Evolutionary conservation across 805 yeast species (phyloP), one percentile per base, ranked within the genome.

Genomic region (Candida oleophila): DNA sequence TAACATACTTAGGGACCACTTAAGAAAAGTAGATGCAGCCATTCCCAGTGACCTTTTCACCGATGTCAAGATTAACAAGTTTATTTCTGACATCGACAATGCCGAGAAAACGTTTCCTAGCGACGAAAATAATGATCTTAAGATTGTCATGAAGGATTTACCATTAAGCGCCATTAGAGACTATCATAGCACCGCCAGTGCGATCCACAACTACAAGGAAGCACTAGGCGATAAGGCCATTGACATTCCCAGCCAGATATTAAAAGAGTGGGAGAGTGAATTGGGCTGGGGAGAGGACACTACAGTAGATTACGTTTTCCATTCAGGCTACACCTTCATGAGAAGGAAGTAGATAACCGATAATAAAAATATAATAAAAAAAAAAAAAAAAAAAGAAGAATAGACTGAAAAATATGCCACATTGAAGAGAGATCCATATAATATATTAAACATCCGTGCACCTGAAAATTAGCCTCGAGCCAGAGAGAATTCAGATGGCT

Each of bases 151-250:
- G 42, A 62, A 66, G 45, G 59, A 66, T 14, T 63, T 75, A 34
- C 65, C 80, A 0, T 48, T 89, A 32, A 60, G 54, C 3, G 80
- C 71, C 3, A 81, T 76, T 52, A 61, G 69, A 3, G 62, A 71
- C 16, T 87, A 88, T 60, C 57, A 85, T 20, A 64, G 69, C n/a
- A 87, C 96, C 0, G 85, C 83, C 76, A 85, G 94, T 56, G 77
- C 87, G 1, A 80, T 77, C 60, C 88, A 83, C 62, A 70, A 68
- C 37, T 85, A 81, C 78, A 64, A 66, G 42, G 65, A 66, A 16
- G 64, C 58, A 1, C 67, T 75, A 4, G 67, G 70, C 1, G 59
- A 59, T 38, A 55, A 53, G 22, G 68, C 67, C 3, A 54, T 62
- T 1, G 65, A 69, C 37, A 62, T 74, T 12, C 64, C 72, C 16